phyloP scores from a whole-genome alignment of 495 filamentous ascomycete genomes.

The Trichocladium uniseriatum region DNA sequence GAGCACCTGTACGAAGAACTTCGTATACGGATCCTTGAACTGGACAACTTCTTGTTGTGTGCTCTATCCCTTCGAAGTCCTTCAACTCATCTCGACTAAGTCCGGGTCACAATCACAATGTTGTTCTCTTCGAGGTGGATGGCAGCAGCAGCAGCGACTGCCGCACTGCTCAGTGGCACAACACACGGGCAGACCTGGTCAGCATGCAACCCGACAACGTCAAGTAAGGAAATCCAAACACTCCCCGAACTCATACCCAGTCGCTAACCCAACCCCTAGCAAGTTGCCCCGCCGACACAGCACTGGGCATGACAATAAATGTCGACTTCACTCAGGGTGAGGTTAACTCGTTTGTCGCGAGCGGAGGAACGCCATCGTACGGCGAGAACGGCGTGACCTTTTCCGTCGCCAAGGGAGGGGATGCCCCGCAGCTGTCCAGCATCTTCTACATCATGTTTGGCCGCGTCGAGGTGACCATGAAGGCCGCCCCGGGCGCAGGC shows the following conservation, averaged over 20 bases:
- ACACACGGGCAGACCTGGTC: conserved; percentile 26
- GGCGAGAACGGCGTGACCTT: conserved; percentile 70
- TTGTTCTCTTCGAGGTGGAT: conserved; percentile 15
- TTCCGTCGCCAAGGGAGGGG: conserved; percentile 71
- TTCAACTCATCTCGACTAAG: too few relatives aligned
- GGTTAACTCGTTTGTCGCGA: conserved; percentile 57
- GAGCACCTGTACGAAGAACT: too few relatives aligned
- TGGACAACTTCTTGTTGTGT: too few relatives aligned
- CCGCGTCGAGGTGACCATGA: conserved; percentile 60
- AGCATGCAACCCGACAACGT: conserved; percentile 24
- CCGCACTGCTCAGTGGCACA: conserved; percentile 11
- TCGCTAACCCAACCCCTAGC: conserved; percentile 12
- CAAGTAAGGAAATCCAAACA: conserved; percentile 13
- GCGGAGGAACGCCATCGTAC: conserved; percentile 58
- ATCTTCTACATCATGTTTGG: conserved; percentile 83
- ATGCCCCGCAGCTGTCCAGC: conserved; percentile 69
- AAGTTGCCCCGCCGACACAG: conserved; percentile 66
- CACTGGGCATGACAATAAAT: conserved; percentile 66
- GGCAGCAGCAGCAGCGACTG: conserved; percentile 6
- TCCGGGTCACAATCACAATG: neutral
- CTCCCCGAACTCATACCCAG: neutral
- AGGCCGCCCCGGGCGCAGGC: conserved; percentile 60
- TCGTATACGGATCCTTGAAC: too few relatives aligned
- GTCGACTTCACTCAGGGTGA: conserved; percentile 74
- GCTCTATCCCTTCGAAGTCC: too few relatives aligned